Percentiles rank a stretch among this genome's conserved stretches.
Conservation (phyloP, 306 rosid species). For the Neltuma alba region DNA sequence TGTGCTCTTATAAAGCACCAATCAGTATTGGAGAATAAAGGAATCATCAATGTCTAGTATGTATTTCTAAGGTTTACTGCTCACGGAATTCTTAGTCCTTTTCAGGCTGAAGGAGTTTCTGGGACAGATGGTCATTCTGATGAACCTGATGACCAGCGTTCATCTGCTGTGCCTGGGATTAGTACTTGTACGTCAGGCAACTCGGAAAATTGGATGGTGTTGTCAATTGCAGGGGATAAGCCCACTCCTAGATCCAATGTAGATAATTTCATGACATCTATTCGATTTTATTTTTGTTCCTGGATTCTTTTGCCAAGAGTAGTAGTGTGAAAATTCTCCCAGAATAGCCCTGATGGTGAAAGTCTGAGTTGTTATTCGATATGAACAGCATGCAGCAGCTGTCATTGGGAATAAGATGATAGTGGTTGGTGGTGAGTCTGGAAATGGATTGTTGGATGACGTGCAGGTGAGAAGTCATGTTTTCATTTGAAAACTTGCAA, state of each 20-base stretch:
- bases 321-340: neutral
- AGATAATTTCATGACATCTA: conserved; percentile 17
- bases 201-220: conserved; percentile 84
- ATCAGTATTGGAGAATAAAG: neutral
- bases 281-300: neutral
- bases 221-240: conserved; percentile 52
- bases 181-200: conserved; percentile 56
- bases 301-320: neutral
- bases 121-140: conserved; percentile 53
- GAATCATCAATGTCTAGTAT: neutral
- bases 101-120: conserved; percentile 64
- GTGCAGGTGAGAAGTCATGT: conserved; percentile 65
- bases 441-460: conserved; percentile 77
- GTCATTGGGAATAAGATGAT: conserved; percentile 91
- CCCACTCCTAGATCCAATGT: conserved; percentile 56
- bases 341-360: conserved; percentile 15
- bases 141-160: conserved; percentile 52
- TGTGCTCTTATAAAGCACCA: neutral
- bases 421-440: conserved; percentile 96
- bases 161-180: conserved; percentile 61
- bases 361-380: conserved; percentile 1
- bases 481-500: neutral
- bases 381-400: conserved; percentile 82
- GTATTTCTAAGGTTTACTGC: neutral
- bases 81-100: conserved; percentile 15